Base-by-base conservation (phyloP, 164 flowering plant species). In the Saururus chinensis region DNA sequence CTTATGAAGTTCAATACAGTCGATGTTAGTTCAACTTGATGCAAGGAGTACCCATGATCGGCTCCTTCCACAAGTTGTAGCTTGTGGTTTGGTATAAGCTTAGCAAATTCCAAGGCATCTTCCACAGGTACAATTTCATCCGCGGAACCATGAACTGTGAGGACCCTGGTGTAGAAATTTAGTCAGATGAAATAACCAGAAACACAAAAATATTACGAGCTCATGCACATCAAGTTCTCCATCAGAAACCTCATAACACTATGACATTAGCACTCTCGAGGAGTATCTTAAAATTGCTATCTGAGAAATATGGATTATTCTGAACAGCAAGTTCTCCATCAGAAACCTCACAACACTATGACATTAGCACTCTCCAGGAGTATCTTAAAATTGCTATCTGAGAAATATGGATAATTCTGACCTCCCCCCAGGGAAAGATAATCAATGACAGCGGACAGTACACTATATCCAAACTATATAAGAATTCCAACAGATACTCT, bases 131-230 rank as follows among this genome's bases (percentile, higher is more conserved):
- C 75, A 1, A 83, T 63, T 73, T 77, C 82, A 76, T 90, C 99
- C 57, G 48, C 71, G 40, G 96, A 80, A 63, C 99, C 99, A 72
- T 90, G 99, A 54, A 93, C 74, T 16, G 96, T 87, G 71, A 86
- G 64, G 24, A 90, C 96, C 83, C 96, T 90, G 74, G 10, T 12
- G 60, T 30, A 30, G 6, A 35, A n/a, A 12, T 7, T 20, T n/a
- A 16, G 1, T 9, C 20, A 19, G 35, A 41, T 6, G n/a, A 0
- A 40, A 20, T n/a, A 41, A 7, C 51, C 20, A 22, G 17, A 60
- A 45, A 42, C 37, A 45, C 24, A 4, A n/a, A 17, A 56, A 56
- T 1, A 16, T 54, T 21, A 30, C 6, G 2, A 30, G 37, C 37
- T 30, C 37, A 30, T 30, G 37, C 37, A 30, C 37, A 30, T 30